Base-by-base conservation (phyloP, 169 alveolate species). In the Eimeria brunetti region DNA sequence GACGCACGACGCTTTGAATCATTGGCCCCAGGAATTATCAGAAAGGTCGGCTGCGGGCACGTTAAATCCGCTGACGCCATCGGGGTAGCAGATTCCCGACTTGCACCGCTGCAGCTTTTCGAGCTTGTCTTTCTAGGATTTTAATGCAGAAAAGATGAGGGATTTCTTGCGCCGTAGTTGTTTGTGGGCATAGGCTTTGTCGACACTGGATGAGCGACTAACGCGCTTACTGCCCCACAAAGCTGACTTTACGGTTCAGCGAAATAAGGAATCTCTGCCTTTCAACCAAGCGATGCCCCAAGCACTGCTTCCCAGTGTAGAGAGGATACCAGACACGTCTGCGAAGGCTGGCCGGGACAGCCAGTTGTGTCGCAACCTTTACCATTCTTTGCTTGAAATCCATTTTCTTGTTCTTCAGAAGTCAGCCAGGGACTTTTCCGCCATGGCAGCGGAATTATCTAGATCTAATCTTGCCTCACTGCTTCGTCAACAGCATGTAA, bases 401-500 rank as follows among this genome's bases (percentile, higher is more conserved):
- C 81, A 62, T 27, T 20, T 86, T 49, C 51, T 86, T 18, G 67
- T 86, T 41, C 81, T 86, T 44, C 80, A 86, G 33, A 86, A 86
- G n/a, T 16, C 71, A 18, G 81, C 92, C 3, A 86, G 64, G 81
- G 81, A 44, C 60, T 86, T 86, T 62, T 62, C 92, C 49, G 64
- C 67, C 44, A 60, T 86, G 80, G 80, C 92, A 7, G 58, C 73
- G 92, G 92, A 62, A 12, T 38, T 86, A 24, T 58, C 92, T 49
- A 30, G 81, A 33, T 86, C 92, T 11, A 30, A 81, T 16, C 92
- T 86, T 86, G 92, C 83, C 30, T 41, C 67, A 38, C 24, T 86
- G 92, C 92, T 86, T 30, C 78, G 92, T 27, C 92, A 62, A 49
- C 92, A 86, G 51, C 92, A 86, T 20, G 92, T 86, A 62, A 11